These are phyloP conservation scores for Apiospora aurea DNA, from an alignment of 2,329 filamentous ascomycete genomes.

Conservation along the genomic window DNA sequence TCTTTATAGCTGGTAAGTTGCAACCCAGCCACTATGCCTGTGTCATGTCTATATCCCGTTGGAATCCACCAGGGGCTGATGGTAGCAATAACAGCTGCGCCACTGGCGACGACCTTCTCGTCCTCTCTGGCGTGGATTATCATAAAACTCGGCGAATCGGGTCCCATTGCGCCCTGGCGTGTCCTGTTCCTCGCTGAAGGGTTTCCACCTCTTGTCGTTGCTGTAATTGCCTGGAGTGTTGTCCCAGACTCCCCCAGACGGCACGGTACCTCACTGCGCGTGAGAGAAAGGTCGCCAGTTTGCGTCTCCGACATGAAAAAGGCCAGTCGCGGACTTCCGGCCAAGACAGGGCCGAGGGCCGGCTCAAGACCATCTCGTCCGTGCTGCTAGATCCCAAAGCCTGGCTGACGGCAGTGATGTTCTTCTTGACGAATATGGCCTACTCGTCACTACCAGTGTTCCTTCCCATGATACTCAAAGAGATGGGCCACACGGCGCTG, in stretches of 20 bases:
- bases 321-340: constrained; percentile 33
- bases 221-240: constrained; percentile 74
- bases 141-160: constrained; percentile 67
- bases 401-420: constrained; percentile 81
- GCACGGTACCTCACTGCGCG: constrained; percentile 68
- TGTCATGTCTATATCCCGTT: too few species aligned
- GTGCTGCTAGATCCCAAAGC: constrained; percentile 71
- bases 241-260: constrained; percentile 80
- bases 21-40: neutral
- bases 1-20: constrained; percentile 76
- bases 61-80: neutral
- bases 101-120: constrained; percentile 81
- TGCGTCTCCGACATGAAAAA: constrained; percentile 67
- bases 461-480: constrained; percentile 78
- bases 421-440: constrained; percentile 87
- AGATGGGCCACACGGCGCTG: constrained; percentile 75
- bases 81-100: constrained; percentile 65
- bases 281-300: constrained; percentile 72
- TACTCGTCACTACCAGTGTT: constrained; percentile 90
- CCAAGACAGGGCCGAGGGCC: constrained; percentile 30
- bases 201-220: constrained; percentile 80
- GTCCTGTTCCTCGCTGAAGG: constrained; percentile 85
- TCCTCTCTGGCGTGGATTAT: constrained; percentile 83
- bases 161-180: constrained; percentile 83
- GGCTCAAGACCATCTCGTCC: constrained; percentile 60